These are phyloP conservation scores for Voacanga thouarsii DNA, from an alignment of 257 asterid genomes.

Conservation along the genomic window DNA sequence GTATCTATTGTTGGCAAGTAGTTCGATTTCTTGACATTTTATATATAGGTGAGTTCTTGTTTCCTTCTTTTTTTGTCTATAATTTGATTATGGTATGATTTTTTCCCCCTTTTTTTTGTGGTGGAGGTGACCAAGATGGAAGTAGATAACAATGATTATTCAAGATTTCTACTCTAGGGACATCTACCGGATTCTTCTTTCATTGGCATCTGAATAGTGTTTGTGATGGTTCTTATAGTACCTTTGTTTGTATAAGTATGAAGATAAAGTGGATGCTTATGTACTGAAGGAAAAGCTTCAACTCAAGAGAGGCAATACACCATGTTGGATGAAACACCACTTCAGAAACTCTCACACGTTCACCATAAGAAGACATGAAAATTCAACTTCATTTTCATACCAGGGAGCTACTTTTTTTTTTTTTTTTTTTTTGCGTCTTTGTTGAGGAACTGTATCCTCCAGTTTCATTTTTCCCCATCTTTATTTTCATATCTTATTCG, in stretches of 20 bases:
- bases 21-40: constrained; percentile 80
- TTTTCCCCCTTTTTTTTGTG: too few species aligned
- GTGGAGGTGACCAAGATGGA: too few species aligned
- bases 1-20: constrained; percentile 69
- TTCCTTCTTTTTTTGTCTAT: background rate
- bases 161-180: too few species aligned
- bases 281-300: constrained; percentile 69
- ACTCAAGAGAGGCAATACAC: constrained; percentile 74
- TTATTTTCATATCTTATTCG: background rate
- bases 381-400: background rate
- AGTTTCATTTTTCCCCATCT: background rate
- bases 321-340: constrained; percentile 69
- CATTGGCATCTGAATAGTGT: too few species aligned
- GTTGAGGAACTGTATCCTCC: constrained; percentile 4
- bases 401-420: background rate
- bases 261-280: constrained; percentile 74
- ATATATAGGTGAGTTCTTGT: constrained; percentile 60
- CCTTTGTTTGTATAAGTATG: constrained; percentile 79
- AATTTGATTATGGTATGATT: background rate
- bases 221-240: too few species aligned
- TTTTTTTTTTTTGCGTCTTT: constrained; percentile 6
- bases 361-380: constrained; percentile 52
- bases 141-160: too few species aligned
- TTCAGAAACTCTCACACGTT: constrained; percentile 75
- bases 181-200: too few species aligned